Conservation (phyloP, 768 basidiomycete genomes). For the Trametes cubensis region DNA sequence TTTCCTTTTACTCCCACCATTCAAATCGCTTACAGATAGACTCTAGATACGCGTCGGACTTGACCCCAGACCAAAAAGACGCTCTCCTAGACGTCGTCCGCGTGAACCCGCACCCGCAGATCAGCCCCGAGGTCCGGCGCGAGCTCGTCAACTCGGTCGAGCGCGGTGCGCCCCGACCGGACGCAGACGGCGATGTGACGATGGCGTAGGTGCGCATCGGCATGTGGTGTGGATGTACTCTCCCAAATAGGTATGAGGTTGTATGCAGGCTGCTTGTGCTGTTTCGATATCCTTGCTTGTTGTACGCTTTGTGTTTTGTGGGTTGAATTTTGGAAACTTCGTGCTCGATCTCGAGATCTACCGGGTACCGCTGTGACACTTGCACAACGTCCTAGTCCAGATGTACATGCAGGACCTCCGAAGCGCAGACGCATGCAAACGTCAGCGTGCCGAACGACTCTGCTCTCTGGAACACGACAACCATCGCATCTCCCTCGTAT, state of each 20-base stretch:
- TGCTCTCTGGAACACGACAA: no score
- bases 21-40: neutral
- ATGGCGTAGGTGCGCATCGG: slow-evolving; percentile 20
- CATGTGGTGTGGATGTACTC: neutral
- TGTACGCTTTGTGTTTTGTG: slow-evolving; percentile 7
- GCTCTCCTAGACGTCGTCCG: slow-evolving; percentile 93
- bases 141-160: slow-evolving; percentile 88
- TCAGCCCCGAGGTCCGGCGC: slow-evolving; percentile 85
- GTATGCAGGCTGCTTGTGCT: neutral
- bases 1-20: neutral
- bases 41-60: slow-evolving; percentile 84
- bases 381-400: no score
- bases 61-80: slow-evolving; percentile 97
- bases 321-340: neutral
- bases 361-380: no score
- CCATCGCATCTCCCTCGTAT: no score
- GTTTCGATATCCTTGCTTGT: slow-evolving; percentile 2
- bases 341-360: neutral
- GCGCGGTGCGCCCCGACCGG: slow-evolving; percentile 76
- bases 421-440: no score
- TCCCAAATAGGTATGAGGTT: neutral
- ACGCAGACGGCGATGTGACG: slow-evolving; percentile 57
- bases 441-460: no score
- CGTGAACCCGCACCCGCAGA: slow-evolving; percentile 83
- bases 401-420: no score